Conservation (phyloP, 192 early-diverging fungal species). For the Podila horticola region DNA sequence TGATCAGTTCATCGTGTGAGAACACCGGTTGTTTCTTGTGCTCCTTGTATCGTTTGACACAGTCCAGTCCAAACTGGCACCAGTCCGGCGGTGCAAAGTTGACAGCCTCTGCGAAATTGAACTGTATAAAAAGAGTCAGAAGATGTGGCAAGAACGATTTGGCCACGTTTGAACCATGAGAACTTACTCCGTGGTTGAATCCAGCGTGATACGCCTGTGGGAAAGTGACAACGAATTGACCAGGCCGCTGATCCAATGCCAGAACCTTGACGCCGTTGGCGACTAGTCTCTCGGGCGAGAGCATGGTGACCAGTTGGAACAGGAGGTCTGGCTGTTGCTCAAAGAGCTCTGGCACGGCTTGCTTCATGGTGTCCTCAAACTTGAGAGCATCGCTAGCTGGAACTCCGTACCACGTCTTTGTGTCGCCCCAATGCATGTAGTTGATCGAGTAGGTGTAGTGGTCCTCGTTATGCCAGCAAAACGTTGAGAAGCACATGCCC, state of each 20-base stretch:
- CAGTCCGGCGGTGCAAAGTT: conserved; percentile 96
- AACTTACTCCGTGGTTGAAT: conserved; percentile 93
- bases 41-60: conserved; percentile 83
- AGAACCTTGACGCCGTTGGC: conserved; percentile 78
- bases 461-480: conserved; percentile 99
- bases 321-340: conserved; percentile 90
- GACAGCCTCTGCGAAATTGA: conserved; percentile 96
- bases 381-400: conserved; percentile 80
- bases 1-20: conserved; percentile 92
- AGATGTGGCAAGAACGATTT: background rate
- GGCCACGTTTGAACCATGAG: no score
- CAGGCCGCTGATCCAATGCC: conserved; percentile 89
- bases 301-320: conserved; percentile 92
- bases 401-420: conserved; percentile 98
- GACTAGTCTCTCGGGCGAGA: conserved; percentile 79
- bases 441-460: conserved; percentile 98
- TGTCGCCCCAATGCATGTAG: conserved; percentile 96
- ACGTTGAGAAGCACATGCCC: conserved; percentile 95
- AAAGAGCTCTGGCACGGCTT: conserved; percentile 88
- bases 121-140: conserved; percentile 40
- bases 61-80: conserved; percentile 82
- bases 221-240: conserved; percentile 95
- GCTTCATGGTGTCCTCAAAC: conserved; percentile 88
- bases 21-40: conserved; percentile 88
- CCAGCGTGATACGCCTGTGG: conserved; percentile 95